A percentile compares a stretch with the other conserved stretches of the same genome.
phyloP scores from a whole-genome alignment of 2,329 filamentous ascomycete genomes.

The Neoscytalidium dimidiatum region DNA sequence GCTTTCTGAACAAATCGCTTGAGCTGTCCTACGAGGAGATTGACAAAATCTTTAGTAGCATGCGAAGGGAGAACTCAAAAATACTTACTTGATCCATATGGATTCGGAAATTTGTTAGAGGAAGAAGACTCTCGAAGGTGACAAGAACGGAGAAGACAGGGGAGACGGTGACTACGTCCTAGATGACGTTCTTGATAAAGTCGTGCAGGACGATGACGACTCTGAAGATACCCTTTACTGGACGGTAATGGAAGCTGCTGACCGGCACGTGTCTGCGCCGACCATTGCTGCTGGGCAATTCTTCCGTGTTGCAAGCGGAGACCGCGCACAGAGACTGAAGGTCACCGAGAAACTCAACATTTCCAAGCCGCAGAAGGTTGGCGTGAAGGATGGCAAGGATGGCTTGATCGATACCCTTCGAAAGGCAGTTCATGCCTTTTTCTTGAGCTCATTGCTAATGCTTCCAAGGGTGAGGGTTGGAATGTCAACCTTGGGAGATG shows the following conservation, averaged over 20 bases:
- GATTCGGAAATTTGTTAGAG: slow-evolving; percentile 52
- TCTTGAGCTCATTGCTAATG: slow-evolving; percentile 56
- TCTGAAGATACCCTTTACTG: slow-evolving; percentile 60
- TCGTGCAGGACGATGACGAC: slow-evolving; percentile 60
- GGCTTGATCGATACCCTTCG: slow-evolving; percentile 51
- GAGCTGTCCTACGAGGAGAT: slow-evolving; percentile 54
- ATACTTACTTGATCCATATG: slow-evolving; percentile 57
- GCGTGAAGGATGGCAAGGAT: slow-evolving; percentile 27
- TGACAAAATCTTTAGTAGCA: slow-evolving; percentile 59
- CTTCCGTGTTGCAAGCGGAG: slow-evolving; percentile 56
- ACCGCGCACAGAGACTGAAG: slow-evolving; percentile 49
- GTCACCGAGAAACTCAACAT: slow-evolving; percentile 40
- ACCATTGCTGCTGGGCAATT: slow-evolving; percentile 57
- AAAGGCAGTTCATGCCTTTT: slow-evolving; percentile 55
- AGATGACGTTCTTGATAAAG: slow-evolving; percentile 58
- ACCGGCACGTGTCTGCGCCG: slow-evolving; percentile 55
- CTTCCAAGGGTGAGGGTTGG: slow-evolving; percentile 56
- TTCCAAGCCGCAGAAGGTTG: slow-evolving; percentile 33
- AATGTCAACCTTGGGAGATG: slow-evolving; percentile 41
- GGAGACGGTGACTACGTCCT: slow-evolving; percentile 47
- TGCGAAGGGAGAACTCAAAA: slow-evolving; percentile 48
- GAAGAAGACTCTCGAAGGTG: slow-evolving; percentile 40
- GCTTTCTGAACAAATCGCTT: slow-evolving; percentile 53
- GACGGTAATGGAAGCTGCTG: slow-evolving; percentile 55
- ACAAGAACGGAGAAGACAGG: slow-evolving; percentile 22